These are phyloP conservation scores for Phytopythium oedochilum DNA, from an alignment of 352 stramenopile species.

Conservation along the genomic window DNA sequence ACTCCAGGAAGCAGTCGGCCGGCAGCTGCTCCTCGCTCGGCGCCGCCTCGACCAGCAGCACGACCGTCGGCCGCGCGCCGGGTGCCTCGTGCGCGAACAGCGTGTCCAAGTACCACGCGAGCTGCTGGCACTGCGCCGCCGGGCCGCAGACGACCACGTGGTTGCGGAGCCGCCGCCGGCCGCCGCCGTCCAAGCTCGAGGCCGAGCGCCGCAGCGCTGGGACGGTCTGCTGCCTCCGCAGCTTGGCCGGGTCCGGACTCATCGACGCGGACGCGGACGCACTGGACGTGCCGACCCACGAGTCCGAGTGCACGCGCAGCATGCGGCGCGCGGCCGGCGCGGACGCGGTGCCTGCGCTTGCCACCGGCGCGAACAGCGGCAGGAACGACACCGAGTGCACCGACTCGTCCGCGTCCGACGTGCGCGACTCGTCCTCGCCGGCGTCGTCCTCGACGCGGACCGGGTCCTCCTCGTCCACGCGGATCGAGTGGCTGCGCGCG, in stretches of 20 bases:
- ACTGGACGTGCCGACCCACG: background rate
- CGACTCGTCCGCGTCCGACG: conserved; percentile 1
- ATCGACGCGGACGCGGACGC: background rate
- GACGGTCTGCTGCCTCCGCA: conserved; percentile 1
- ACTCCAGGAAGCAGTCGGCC: conserved; percentile 3
- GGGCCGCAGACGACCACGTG: conserved; percentile 46
- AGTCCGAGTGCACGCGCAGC: background rate
- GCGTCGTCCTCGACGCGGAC: background rate
- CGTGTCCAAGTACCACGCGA: conserved; percentile 39
- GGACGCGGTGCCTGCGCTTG: background rate
- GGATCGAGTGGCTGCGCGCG: conserved; percentile 19
- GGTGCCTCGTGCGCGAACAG: conserved; percentile 24
- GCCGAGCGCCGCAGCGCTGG: conserved; percentile 9
- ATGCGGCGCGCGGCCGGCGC: background rate
- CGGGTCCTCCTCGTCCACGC: conserved; percentile 9
- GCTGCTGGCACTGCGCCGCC: conserved; percentile 28
- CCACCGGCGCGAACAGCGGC: background rate
- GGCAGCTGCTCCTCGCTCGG: conserved; percentile 22
- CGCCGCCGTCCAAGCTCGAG: conserved; percentile 11
- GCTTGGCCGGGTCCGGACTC: background rate
- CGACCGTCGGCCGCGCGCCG: conserved; percentile 28
- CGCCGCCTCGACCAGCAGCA: conserved; percentile 46
- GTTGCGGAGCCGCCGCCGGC: conserved; percentile 18
- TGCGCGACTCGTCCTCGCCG: background rate
- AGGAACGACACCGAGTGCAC: background rate